phyloP scores from a whole-genome alignment of 179 eudicot genomes.

The Heliamphora pulchella region DNA sequence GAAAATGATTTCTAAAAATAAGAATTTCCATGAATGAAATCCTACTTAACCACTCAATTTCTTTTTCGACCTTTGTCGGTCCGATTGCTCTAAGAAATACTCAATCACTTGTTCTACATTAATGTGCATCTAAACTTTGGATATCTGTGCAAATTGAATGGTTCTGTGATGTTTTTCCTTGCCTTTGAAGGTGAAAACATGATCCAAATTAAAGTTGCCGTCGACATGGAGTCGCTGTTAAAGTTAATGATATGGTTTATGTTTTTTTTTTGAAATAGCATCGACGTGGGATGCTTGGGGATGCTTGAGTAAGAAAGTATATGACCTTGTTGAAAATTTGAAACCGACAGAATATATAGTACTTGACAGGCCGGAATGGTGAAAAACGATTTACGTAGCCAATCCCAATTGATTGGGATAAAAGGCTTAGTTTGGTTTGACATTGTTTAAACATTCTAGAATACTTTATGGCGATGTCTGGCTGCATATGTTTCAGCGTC shows the following conservation, averaged over 20 bases:
- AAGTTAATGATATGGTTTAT: neutral
- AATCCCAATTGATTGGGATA: too few relatives aligned
- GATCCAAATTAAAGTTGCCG: neutral
- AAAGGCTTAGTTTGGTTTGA: too few relatives aligned
- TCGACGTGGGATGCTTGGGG: neutral
- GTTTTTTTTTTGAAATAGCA: neutral
- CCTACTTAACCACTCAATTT: too few relatives aligned
- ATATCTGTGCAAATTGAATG: conserved; percentile 7
- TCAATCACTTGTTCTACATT: neutral
- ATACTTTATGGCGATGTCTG: neutral
- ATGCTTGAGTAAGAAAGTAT: too few relatives aligned
- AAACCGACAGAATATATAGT: too few relatives aligned
- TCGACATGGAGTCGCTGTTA: neutral
- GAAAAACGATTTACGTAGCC: too few relatives aligned
- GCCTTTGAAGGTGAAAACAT: conserved; percentile 13
- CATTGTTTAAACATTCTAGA: neutral
- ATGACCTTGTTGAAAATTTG: too few relatives aligned
- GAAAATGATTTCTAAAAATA: too few relatives aligned
- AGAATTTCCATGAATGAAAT: too few relatives aligned
- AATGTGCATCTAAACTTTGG: neutral
- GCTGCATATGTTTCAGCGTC: neutral
- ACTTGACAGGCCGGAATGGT: too few relatives aligned
- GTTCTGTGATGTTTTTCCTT: neutral
- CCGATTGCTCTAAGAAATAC: too few relatives aligned
- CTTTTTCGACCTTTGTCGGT: too few relatives aligned